Evolutionary conservation across 2,329 filamentous ascomycete species (phyloP).

Genomic region (Grosmannia serpens): DNA sequence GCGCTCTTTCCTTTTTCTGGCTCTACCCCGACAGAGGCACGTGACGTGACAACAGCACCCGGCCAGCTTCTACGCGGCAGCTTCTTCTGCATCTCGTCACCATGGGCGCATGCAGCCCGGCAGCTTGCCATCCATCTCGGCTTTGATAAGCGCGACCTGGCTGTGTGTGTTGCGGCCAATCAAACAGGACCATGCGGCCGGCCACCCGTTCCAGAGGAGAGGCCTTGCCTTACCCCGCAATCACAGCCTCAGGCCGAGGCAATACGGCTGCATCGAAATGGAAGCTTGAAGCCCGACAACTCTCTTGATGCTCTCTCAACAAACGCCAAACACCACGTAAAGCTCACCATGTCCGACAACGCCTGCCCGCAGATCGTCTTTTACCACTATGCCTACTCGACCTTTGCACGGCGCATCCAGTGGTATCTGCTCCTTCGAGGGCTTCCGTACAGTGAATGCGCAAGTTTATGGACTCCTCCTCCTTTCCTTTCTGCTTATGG

Average conservation of each 20-base stretch:
- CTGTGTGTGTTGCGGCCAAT: too few species aligned
- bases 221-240: neutral
- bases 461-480: conserved; percentile 29
- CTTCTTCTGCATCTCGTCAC: too few species aligned
- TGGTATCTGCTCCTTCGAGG: conserved; percentile 59
- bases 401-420: conserved; percentile 49
- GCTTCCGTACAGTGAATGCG: conserved; percentile 57
- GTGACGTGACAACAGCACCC: too few species aligned
- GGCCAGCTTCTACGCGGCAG: too few species aligned
- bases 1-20: too few species aligned
- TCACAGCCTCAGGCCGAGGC: neutral
- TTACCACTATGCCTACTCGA: conserved; percentile 56
- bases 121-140: too few species aligned
- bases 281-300: neutral
- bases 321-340: neutral
- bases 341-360: neutral
- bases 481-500: neutral
- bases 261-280: neutral
- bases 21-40: too few species aligned
- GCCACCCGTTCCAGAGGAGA: neutral
- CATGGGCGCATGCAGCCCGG: too few species aligned
- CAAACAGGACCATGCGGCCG: neutral
- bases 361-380: conserved; percentile 35
- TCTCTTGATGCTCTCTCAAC: neutral
- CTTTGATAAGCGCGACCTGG: too few species aligned